Percentiles rank a stretch among this genome's conserved stretches.
Evolutionary conservation across 352 stramenopile genomes (phyloP).

Genomic region (Phytophthora citricola): DNA sequence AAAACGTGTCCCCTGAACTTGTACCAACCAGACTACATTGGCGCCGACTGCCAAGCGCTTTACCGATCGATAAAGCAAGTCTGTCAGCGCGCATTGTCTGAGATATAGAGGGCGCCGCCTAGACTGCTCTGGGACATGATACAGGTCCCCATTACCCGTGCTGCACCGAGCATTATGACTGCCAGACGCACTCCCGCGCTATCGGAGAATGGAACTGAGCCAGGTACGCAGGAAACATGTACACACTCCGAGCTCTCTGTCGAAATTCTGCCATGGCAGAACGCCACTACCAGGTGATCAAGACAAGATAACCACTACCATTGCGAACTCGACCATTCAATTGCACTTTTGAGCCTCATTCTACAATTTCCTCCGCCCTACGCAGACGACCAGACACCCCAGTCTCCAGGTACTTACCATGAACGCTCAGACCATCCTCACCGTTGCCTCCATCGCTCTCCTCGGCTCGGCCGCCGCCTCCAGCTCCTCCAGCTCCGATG

Average conservation of each 20-base stretch:
- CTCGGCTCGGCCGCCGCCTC: slow-evolving; percentile 12
- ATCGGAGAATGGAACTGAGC: not conserved
- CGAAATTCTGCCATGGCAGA: no score
- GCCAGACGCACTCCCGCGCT: not conserved
- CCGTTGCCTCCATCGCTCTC: slow-evolving; percentile 16
- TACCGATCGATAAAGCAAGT: not conserved
- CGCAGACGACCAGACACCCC: slow-evolving; percentile 1
- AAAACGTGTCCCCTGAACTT: no score
- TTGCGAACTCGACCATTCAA: no score
- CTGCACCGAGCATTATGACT: not conserved
- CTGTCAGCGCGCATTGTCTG: not conserved
- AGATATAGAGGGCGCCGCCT: not conserved
- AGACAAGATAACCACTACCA: no score
- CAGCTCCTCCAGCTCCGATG: not conserved
- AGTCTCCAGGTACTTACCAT: slow-evolving; percentile 21
- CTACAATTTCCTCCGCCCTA: not conserved
- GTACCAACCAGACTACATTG: no score
- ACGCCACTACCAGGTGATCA: not conserved
- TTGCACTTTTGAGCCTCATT: not conserved
- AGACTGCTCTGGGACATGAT: not conserved
- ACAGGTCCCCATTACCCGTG: not conserved
- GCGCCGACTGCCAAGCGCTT: not conserved
- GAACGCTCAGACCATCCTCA: slow-evolving; percentile 25
- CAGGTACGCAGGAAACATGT: not conserved
- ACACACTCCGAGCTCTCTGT: not conserved